phyloP scores from a whole-genome alignment of 2,329 filamentous ascomycete species.

The Fusarium tricinctum region DNA sequence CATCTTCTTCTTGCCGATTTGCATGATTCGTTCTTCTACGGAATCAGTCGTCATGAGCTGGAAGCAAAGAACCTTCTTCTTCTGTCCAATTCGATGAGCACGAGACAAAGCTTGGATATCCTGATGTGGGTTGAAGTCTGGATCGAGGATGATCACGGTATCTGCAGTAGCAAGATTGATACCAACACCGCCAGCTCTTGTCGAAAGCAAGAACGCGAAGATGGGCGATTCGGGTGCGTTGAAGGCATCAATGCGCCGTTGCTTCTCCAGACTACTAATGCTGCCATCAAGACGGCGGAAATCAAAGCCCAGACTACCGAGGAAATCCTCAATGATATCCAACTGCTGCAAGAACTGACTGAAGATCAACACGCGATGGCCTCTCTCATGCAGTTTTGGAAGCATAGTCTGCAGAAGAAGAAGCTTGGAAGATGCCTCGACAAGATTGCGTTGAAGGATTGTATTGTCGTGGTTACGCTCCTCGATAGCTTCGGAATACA shows the following conservation, averaged over 20 bases:
- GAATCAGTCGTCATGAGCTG: conserved; percentile 91
- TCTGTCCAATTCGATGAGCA: conserved; percentile 95
- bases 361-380: conserved; percentile 93
- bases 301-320: conserved; percentile 78
- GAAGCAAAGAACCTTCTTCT: conserved; percentile 95
- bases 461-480: conserved; percentile 76
- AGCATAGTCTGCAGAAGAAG: conserved; percentile 87
- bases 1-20: conserved; percentile 96
- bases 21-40: conserved; percentile 95
- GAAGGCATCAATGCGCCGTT: conserved; percentile 93
- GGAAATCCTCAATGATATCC: conserved; percentile 91
- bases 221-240: conserved; percentile 86
- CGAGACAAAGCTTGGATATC: conserved; percentile 96
- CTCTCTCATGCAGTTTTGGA: conserved; percentile 85
- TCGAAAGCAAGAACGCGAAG: conserved; percentile 94
- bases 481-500: conserved; percentile 92
- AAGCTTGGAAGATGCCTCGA: conserved; percentile 93
- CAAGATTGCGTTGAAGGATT: conserved; percentile 81
- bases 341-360: conserved; percentile 94
- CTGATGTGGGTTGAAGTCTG: conserved; percentile 98
- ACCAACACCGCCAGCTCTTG: conserved; percentile 93
- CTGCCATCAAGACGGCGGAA: conserved; percentile 89
- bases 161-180: conserved; percentile 98
- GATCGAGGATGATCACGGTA: conserved; percentile 97
- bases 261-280: conserved; percentile 86